phyloP scores from a whole-genome alignment of 1,139 yeast genomes.

The Scheffersomyces parashehatae region DNA sequence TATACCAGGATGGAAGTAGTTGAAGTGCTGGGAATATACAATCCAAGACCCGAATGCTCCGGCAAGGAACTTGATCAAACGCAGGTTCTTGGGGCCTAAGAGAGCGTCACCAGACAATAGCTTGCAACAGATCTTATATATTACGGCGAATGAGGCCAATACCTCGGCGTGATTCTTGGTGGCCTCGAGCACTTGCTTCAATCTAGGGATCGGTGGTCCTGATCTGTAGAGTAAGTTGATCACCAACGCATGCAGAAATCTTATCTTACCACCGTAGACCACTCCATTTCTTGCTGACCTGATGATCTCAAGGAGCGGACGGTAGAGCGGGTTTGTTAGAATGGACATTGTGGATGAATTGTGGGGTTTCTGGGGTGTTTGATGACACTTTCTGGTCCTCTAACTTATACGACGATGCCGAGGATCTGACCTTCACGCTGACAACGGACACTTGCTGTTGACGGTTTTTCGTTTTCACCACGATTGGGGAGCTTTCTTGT shows the following conservation, averaged over 20 bases:
- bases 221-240: constrained; percentile 58
- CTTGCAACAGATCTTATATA: constrained; percentile 50
- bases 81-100: constrained; percentile 32
- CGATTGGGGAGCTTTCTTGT: no score
- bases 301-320: constrained; percentile 42
- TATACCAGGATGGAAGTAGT: constrained; percentile 49
- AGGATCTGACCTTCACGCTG: no score
- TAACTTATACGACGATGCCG: no score
- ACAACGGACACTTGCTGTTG: no score
- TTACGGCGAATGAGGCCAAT: constrained; percentile 64
- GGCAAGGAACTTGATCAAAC: constrained; percentile 52
- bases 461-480: no score
- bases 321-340: constrained; percentile 17
- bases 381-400: no score
- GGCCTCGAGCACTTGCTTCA: constrained; percentile 52
- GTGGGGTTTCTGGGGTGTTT: no score
- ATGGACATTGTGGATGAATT: constrained; percentile 5
- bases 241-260: constrained; percentile 75
- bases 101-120: constrained; percentile 34
- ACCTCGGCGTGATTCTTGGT: constrained; percentile 68
- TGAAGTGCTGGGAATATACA: constrained; percentile 62
- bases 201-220: constrained; percentile 48
- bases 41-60: constrained; percentile 67
- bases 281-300: constrained; percentile 52
- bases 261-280: constrained; percentile 71